Conservation (phyloP, 2,329 filamentous ascomycete species). For the Stromatinia cepivora region DNA sequence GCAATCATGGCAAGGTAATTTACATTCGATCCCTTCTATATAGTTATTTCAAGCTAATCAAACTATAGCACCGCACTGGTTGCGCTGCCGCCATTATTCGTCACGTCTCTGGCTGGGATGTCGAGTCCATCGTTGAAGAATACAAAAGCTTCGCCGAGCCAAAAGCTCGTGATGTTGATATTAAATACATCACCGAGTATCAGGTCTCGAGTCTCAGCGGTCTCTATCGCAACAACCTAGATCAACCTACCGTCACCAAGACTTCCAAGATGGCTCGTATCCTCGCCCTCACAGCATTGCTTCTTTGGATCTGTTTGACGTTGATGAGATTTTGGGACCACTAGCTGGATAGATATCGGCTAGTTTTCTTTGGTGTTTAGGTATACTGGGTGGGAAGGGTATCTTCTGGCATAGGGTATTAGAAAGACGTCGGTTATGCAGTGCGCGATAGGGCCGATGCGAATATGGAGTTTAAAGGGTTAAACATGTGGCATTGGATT, state of each 20-base stretch:
- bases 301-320: constrained; percentile 27
- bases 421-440: constrained; percentile 35
- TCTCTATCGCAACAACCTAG: constrained; percentile 37
- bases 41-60: constrained; percentile 25
- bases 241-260: neutral
- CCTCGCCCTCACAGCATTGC: constrained; percentile 25
- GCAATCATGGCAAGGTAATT: constrained; percentile 79
- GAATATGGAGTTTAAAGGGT: constrained; percentile 24
- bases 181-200: constrained; percentile 58
- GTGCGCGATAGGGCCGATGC: constrained; percentile 32
- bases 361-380: constrained; percentile 8
- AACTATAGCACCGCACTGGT: constrained; percentile 73
- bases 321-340: constrained; percentile 11
- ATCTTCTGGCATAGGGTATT: constrained; percentile 16
- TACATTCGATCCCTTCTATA: neutral
- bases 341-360: constrained; percentile 7
- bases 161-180: constrained; percentile 60
- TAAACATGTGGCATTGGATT: constrained; percentile 25
- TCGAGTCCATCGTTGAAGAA: constrained; percentile 65
- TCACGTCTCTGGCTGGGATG: constrained; percentile 68
- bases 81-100: constrained; percentile 82
- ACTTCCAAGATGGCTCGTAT: constrained; percentile 25
- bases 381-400: constrained; percentile 10
- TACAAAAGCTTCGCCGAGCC: constrained; percentile 66
- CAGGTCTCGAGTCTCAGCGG: constrained; percentile 45